These are phyloP conservation scores for Fusarium chaquense DNA, from an alignment of 2,329 filamentous ascomycete genomes.

Conservation along the genomic window DNA sequence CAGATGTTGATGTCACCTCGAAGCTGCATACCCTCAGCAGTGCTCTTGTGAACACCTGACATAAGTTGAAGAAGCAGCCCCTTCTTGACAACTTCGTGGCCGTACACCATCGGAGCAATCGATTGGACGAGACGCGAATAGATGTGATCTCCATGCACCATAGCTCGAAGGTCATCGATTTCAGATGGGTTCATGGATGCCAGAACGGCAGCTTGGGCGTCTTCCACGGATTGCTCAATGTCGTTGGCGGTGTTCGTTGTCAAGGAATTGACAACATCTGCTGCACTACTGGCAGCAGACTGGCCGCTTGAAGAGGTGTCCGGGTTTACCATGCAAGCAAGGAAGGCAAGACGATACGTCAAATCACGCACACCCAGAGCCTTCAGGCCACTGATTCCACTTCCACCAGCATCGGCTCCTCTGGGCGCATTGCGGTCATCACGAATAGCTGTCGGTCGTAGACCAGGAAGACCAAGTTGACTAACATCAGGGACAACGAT, in stretches of 20 bases:
- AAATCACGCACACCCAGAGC: slow-evolving; percentile 93
- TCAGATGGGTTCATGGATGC: slow-evolving; percentile 87
- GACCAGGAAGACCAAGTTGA: slow-evolving; percentile 89
- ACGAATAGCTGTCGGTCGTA: slow-evolving; percentile 83
- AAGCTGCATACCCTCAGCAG: slow-evolving; percentile 92
- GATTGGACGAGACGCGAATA: slow-evolving; percentile 94
- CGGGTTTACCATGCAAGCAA: slow-evolving; percentile 94
- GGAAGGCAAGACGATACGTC: slow-evolving; percentile 95
- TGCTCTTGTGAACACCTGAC: slow-evolving; percentile 93
- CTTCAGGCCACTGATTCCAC: slow-evolving; percentile 88
- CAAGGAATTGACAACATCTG: slow-evolving; percentile 86
- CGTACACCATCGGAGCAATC: slow-evolving; percentile 96
- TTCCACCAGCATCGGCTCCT: slow-evolving; percentile 83
- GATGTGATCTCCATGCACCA: slow-evolving; percentile 97
- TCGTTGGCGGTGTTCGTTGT: slow-evolving; percentile 74
- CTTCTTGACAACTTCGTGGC: slow-evolving; percentile 98
- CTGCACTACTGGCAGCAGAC: slow-evolving; percentile 70
- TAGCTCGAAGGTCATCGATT: slow-evolving; percentile 89
- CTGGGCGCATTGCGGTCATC: slow-evolving; percentile 81
- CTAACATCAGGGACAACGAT: slow-evolving; percentile 98
- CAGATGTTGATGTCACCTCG: slow-evolving; percentile 99
- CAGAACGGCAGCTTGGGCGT: slow-evolving; percentile 88
- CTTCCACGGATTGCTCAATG: slow-evolving; percentile 77
- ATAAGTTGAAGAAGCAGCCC: slow-evolving; percentile 93
- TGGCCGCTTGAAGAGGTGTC: slow-evolving; percentile 86